These are phyloP conservation scores for Lachnum nothofagi DNA, from an alignment of 2,329 filamentous ascomycete species.

Conservation along the genomic window DNA sequence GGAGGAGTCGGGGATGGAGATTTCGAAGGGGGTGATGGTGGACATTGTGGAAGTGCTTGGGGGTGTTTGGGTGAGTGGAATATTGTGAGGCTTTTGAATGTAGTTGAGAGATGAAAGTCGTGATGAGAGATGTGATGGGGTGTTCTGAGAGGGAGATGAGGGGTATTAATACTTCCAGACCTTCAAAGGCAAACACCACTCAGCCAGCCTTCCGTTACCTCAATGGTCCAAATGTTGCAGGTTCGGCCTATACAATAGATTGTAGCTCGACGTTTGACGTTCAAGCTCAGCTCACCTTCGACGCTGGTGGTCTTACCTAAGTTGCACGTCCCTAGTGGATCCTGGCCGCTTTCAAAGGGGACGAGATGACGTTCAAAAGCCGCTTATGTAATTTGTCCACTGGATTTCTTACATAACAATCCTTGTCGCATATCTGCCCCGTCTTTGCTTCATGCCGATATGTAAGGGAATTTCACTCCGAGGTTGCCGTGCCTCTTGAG, in stretches of 20 bases:
- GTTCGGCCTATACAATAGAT: background rate
- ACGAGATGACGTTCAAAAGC: background rate
- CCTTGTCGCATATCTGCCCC: too few relatives aligned
- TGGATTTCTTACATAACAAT: background rate
- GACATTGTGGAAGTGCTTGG: background rate
- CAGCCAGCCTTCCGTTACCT: background rate
- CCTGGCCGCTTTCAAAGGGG: background rate
- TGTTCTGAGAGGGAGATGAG: background rate
- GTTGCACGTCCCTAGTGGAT: background rate
- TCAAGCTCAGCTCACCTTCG: background rate
- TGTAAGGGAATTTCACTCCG: too few relatives aligned
- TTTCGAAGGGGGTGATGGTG: constrained; percentile 10
- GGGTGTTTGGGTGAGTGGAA: background rate
- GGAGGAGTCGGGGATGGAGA: constrained; percentile 5
- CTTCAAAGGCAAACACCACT: too few relatives aligned
- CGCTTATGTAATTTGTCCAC: background rate
- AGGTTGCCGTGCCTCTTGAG: too few relatives aligned
- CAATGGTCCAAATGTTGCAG: background rate
- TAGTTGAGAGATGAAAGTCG: background rate
- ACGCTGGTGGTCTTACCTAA: background rate
- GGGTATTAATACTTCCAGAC: background rate
- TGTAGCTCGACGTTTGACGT: background rate
- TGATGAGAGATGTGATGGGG: background rate
- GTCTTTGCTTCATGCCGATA: too few relatives aligned
- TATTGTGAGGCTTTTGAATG: background rate